These are phyloP conservation scores for Stachybotrys chartarum DNA, from an alignment of 2,329 filamentous ascomycete genomes.

Conservation along the genomic window DNA sequence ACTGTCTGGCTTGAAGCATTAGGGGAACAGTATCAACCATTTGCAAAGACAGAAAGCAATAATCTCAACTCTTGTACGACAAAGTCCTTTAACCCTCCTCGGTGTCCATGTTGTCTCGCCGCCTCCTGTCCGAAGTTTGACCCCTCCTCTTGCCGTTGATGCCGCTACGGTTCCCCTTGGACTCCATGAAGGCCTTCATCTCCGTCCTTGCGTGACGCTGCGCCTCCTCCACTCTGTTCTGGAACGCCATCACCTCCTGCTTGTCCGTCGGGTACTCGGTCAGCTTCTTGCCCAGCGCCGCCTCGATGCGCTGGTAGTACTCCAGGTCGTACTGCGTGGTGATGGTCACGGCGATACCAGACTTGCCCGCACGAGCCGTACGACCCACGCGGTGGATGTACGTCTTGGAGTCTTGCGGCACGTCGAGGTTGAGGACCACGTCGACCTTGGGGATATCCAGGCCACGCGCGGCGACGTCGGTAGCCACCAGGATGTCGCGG, in stretches of 20 bases:
- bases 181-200: constrained; percentile 74
- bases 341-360: constrained; percentile 71
- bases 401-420: constrained; percentile 80
- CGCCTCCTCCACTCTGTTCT: constrained; percentile 71
- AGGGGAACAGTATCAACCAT: no score
- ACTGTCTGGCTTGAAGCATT: no score
- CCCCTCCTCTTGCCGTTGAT: constrained; percentile 43
- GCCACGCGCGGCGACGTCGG: constrained; percentile 88
- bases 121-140: constrained; percentile 35
- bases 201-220: constrained; percentile 72
- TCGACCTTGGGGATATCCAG: constrained; percentile 91
- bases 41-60: no score
- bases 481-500: constrained; percentile 85
- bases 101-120: constrained; percentile 60
- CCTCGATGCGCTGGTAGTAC: constrained; percentile 74
- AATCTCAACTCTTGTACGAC: no score
- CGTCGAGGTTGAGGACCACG: constrained; percentile 76
- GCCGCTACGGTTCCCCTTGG: constrained; percentile 33
- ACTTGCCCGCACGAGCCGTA: constrained; percentile 80
- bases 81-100: constrained; percentile 54
- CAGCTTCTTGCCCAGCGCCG: constrained; percentile 71
- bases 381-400: constrained; percentile 87
- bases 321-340: constrained; percentile 86
- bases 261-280: constrained; percentile 62
- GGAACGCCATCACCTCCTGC: constrained; percentile 81